A percentile compares a stretch with the other conserved stretches of the same genome.
phyloP scores from a whole-genome alignment of 2,329 filamentous ascomycete genomes.

The Colletotrichum sp. region DNA sequence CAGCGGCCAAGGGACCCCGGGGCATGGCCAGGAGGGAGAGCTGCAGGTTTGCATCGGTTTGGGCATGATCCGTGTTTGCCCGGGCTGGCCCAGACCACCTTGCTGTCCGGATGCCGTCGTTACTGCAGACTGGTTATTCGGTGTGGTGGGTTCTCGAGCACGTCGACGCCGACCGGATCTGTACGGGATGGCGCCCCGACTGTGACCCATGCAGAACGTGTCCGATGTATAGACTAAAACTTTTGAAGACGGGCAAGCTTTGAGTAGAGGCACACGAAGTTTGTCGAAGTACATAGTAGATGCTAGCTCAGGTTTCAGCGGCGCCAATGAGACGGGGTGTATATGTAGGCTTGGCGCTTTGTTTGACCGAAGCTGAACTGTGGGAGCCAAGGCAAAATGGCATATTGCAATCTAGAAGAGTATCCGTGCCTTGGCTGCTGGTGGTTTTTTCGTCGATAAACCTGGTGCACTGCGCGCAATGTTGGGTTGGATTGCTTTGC shows the following conservation, averaged over 20 bases:
- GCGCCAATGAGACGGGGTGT: neutral
- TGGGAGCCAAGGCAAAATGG: neutral
- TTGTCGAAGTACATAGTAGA: neutral
- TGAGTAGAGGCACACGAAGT: neutral
- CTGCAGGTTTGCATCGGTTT: slow-evolving; percentile 3
- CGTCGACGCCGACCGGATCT: neutral
- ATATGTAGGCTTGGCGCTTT: neutral
- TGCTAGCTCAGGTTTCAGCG: slow-evolving; percentile 8
- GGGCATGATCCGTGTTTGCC: slow-evolving; percentile 12
- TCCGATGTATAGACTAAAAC: neutral
- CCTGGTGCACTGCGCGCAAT: neutral
- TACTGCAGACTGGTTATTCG: neutral
- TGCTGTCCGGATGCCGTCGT: neutral
- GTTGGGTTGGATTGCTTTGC: neutral
- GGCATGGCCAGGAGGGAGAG: neutral
- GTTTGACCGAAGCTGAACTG: neutral
- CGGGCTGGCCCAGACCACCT: slow-evolving; percentile 3
- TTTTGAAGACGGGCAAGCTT: neutral
- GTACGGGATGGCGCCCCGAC: neutral
- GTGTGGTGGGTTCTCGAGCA: neutral
- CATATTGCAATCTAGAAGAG: neutral
- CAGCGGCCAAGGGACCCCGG: neutral
- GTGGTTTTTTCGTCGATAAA: neutral
- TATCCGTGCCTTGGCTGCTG: neutral
- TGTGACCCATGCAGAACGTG: neutral